Evolutionary conservation across 1,284 basidiomycete genomes (phyloP).

Genomic region (Clitocybe nebularis): DNA sequence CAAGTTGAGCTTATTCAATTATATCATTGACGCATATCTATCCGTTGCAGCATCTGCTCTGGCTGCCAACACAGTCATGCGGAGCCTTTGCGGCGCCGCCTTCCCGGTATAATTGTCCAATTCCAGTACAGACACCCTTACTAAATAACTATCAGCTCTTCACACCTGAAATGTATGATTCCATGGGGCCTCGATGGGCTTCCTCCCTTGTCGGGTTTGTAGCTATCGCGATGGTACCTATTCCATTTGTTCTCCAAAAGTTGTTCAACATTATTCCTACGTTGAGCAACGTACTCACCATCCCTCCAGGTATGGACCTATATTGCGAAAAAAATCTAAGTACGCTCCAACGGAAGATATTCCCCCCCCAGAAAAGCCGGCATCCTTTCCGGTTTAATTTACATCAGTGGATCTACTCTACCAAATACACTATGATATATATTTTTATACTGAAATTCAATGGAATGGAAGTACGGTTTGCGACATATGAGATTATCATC

Average conservation of each 20-base stretch:
- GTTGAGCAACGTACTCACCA: neutral
- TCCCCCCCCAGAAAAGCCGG: conserved; percentile 6
- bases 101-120: conserved; percentile 44
- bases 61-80: conserved; percentile 50
- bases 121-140: neutral
- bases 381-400: neutral
- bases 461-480: too few species aligned
- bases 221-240: conserved; percentile 48
- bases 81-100: conserved; percentile 52
- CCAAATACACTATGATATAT: too few species aligned
- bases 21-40: conserved; percentile 58
- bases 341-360: conserved; percentile 29
- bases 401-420: too few species aligned
- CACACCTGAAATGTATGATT: conserved; percentile 48
- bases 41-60: conserved; percentile 56
- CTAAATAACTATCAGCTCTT: conserved; percentile 36
- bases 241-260: conserved; percentile 48
- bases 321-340: conserved; percentile 39
- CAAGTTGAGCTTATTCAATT: conserved; percentile 51
- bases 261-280: conserved; percentile 14
- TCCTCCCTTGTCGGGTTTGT: conserved; percentile 51
- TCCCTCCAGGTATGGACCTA: conserved; percentile 37
- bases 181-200: conserved; percentile 51
- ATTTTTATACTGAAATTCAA: too few species aligned
- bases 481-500: too few species aligned